Conservation (phyloP, 208 protist species). For the Acanthamoeba pearcei region DNA sequence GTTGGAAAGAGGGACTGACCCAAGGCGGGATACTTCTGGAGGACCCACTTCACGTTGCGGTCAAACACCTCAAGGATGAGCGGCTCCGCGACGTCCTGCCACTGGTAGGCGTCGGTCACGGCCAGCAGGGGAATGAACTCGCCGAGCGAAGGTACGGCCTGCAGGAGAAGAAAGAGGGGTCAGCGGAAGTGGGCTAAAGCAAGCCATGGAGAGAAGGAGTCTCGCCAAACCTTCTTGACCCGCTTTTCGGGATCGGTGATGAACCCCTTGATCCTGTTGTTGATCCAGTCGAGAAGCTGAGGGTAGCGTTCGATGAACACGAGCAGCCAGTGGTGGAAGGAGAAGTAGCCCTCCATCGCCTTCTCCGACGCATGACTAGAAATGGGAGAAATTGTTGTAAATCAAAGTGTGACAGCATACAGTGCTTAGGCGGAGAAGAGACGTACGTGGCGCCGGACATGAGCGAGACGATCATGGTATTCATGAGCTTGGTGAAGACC, state of each 20-base stretch:
- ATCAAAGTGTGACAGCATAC: not conserved
- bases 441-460: slow-evolving; percentile 51
- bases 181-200: not conserved
- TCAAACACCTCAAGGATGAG: slow-evolving; percentile 14
- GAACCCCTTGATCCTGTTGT: not conserved
- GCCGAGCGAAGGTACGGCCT: slow-evolving; percentile 51
- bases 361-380: not conserved
- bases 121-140: slow-evolving; percentile 62
- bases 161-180: not conserved
- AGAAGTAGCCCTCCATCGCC: not conserved
- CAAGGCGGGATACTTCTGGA: slow-evolving; percentile 35
- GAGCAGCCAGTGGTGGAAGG: slow-evolving; percentile 48
- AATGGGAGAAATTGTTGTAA: not conserved
- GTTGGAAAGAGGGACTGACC: not conserved
- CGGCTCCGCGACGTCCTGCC: not conserved
- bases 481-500: slow-evolving; percentile 64
- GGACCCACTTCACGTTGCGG: slow-evolving; percentile 18
- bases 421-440: not conserved
- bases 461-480: slow-evolving; percentile 39
- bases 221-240: not conserved
- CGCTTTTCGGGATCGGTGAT: slow-evolving; percentile 27
- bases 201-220: not conserved
- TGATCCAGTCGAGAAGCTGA: slow-evolving; percentile 11
- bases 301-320: slow-evolving; percentile 33
- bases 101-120: slow-evolving; percentile 18